Conservation (phyloP, 2,329 filamentous ascomycete species). For the Penicillium sclerotiorum region DNA sequence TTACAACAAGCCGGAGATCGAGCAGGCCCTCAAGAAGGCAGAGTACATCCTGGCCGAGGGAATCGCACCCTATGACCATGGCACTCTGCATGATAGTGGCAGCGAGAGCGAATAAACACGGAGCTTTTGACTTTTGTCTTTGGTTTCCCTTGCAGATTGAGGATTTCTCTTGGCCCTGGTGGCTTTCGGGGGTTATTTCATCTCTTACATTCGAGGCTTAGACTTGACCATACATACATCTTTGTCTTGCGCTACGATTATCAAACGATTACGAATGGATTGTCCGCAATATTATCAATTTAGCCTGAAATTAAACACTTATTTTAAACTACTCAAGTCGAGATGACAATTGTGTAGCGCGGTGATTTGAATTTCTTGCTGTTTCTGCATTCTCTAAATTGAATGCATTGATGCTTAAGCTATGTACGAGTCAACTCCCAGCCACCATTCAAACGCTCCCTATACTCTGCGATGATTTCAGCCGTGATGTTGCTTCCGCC, state of each 20-base stretch:
- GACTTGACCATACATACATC: conserved; percentile 7
- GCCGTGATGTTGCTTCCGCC: conserved; percentile 55
- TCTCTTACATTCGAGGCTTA: conserved; percentile 15
- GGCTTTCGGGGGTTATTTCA: conserved; percentile 5
- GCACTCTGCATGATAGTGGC: conserved; percentile 41
- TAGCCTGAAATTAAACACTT: no score
- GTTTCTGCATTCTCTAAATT: no score
- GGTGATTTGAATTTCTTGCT: no score
- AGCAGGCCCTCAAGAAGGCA: conserved; percentile 44
- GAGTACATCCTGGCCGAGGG: conserved; percentile 53
- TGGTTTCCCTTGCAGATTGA: not conserved
- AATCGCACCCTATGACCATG: conserved; percentile 39
- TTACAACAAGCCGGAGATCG: conserved; percentile 47
- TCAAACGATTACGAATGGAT: conserved; percentile 16
- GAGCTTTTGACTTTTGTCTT: not conserved
- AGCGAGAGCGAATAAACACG: conserved; percentile 44
- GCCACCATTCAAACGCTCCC: conserved; percentile 41
- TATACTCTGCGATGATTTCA: conserved; percentile 55
- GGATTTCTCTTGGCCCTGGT: not conserved
- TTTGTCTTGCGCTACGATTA: conserved; percentile 19
- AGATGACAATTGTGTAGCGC: no score
- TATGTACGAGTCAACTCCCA: no score
- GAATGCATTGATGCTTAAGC: no score
- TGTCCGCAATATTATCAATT: not conserved
- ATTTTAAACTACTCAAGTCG: no score